Evolutionary conservation across 768 basidiomycete species (phyloP), one percentile per base, ranked within the genome.

Genomic region (Tylopilus felleus): DNA sequence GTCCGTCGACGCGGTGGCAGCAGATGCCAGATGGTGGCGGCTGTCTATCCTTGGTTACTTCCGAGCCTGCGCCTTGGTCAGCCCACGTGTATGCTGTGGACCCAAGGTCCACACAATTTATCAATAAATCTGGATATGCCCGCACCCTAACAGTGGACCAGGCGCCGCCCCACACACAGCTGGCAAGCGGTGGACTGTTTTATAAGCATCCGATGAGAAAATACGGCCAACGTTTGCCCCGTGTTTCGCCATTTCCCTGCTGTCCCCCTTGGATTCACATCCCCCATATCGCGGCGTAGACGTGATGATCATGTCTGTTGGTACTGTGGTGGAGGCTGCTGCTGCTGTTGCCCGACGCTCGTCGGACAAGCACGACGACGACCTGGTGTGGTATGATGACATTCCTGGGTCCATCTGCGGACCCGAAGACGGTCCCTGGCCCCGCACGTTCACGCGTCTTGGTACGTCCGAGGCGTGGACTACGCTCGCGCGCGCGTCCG

Each of bases 371-470:
- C n/a, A 38, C 8, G 10, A 35, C 5, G 16, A 35, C 16, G 36
- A 19, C 8, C 77, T 76, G 71, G 81, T 80, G 13, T 80, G 80
- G 65, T 68, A 78, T 57, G 77, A 84, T 53, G 84, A 85, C 59
- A 82, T 85, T 12, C 82, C 81, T 21, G 83, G 84, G 14, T 77
- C 79, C 28, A 73, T 84, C 31, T 83, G 82, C 63, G 80, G 76
- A 7, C 80, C 84, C 43, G 81, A 85, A 55, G 84, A 86, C 40
- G 83, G 80, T 5, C 80, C 80, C 33, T 85, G 84, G 83, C 84
- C 84, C 7, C 78, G 81, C 47, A 67, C 80, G 10, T 86, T 82
- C 61, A 75, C 76, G 51, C 71, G 77, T 21, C 74, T 86, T 16
- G 68, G 73, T 19, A 74, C 80, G 41, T 59, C 73, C n/a, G 78